phyloP scores from a whole-genome alignment of 2,329 filamentous ascomycete species.

The Talaromyces sp. region DNA sequence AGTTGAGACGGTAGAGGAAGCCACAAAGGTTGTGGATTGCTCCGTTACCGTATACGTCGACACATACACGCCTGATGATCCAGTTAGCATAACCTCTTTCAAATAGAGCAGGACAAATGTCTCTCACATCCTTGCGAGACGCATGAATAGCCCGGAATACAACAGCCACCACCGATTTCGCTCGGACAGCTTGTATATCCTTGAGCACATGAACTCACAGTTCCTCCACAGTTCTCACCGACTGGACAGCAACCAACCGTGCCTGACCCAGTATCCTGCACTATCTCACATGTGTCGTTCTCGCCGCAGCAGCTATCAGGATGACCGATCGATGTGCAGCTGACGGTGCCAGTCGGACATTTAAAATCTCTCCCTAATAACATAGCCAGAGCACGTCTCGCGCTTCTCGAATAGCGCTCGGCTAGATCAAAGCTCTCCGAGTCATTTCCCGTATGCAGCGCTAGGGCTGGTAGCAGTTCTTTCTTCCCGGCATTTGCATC shows the following conservation, averaged over 20 bases:
- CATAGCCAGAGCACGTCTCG: constrained; percentile 12
- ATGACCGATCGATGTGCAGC: constrained; percentile 52
- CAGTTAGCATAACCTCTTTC: not conserved
- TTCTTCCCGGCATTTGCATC: not conserved
- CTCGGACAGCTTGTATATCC: constrained; percentile 55
- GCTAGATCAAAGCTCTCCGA: constrained; percentile 5
- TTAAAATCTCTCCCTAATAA: constrained; percentile 49
- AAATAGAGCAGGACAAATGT: not conserved
- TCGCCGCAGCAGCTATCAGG: constrained; percentile 56
- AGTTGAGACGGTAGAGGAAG: constrained; percentile 33
- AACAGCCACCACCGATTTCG: constrained; percentile 56
- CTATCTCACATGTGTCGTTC: constrained; percentile 50
- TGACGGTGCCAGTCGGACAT: constrained; percentile 53
- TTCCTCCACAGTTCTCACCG: constrained; percentile 49
- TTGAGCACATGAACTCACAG: constrained; percentile 46
- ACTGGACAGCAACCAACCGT: constrained; percentile 58
- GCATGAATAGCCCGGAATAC: constrained; percentile 57
- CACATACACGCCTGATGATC: constrained; percentile 26
- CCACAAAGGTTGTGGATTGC: constrained; percentile 26
- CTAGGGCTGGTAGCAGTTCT: constrained; percentile 17
- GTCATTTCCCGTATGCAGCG: constrained; percentile 15
- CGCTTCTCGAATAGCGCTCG: constrained; percentile 10
- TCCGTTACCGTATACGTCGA: constrained; percentile 33
- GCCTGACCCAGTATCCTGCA: constrained; percentile 50
- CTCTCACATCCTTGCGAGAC: constrained; percentile 51